A percentile compares a stretch with the other conserved stretches of the same genome.
phyloP scores from a whole-genome alignment of 2,329 filamentous ascomycete genomes.

The Pestalotiopsis fici region DNA sequence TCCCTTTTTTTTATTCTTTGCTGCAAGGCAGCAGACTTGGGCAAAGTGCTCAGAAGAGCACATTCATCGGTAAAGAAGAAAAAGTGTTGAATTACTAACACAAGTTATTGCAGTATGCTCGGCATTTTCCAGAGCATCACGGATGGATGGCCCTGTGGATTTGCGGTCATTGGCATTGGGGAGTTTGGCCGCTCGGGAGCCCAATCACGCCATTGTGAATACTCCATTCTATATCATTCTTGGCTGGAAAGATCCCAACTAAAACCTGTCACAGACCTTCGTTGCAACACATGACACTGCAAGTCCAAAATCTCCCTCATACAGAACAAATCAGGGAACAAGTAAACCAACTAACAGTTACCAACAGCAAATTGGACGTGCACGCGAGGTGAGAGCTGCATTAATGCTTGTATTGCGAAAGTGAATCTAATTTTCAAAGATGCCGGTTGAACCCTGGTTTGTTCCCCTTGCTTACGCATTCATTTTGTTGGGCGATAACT shows the following conservation, averaged over 20 bases:
- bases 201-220: neutral
- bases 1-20: no score
- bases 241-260: neutral
- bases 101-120: no score
- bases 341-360: constrained; percentile 51
- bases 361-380: constrained; percentile 32
- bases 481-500: constrained; percentile 58
- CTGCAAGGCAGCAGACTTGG: no score
- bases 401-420: neutral
- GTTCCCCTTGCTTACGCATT: constrained; percentile 72
- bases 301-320: neutral
- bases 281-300: neutral
- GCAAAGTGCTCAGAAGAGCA: no score
- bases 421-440: constrained; percentile 31
- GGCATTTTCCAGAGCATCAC: constrained; percentile 26
- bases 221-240: neutral
- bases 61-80: no score
- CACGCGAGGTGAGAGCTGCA: neutral
- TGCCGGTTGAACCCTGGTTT: constrained; percentile 65
- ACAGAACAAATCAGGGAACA: neutral
- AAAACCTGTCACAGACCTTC: neutral
- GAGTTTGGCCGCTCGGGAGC: neutral
- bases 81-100: no score
- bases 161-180: no score
- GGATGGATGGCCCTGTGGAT: no score